Percentiles rank a stretch among this genome's conserved stretches.
These are phyloP conservation scores for Cyphellophora europaea DNA, from an alignment of 2,329 filamentous ascomycete genomes.

Conservation along the genomic window DNA sequence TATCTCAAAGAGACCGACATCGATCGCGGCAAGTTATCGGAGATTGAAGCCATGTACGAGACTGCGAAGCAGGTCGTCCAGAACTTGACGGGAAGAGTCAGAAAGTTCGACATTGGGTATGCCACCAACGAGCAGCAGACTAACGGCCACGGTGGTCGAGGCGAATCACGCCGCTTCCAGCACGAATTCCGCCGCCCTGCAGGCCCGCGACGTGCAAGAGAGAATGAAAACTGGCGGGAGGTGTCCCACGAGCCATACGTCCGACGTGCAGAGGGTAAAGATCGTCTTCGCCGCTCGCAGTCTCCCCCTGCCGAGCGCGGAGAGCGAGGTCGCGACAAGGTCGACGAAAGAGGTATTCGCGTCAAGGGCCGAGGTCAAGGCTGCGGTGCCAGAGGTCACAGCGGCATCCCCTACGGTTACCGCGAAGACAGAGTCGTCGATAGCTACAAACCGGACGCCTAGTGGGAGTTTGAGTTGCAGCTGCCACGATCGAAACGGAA, in stretches of 20 bases:
- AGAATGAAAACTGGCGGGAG: too few relatives aligned
- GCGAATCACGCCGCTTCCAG: neutral
- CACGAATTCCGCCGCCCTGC: neutral
- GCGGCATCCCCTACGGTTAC: slow-evolving; percentile 11
- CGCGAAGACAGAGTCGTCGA: slow-evolving; percentile 4
- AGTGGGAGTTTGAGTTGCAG: too few relatives aligned
- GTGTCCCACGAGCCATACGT: neutral
- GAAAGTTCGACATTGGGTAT: slow-evolving; percentile 26
- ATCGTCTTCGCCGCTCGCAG: neutral
- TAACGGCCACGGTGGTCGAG: neutral
- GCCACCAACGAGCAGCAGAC: neutral
- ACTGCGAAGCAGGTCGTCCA: slow-evolving; percentile 27
- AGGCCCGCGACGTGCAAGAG: too few relatives aligned
- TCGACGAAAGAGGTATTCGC: slow-evolving; percentile 1
- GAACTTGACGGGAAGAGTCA: slow-evolving; percentile 27
- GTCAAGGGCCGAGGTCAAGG: neutral
- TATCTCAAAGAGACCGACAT: slow-evolving; percentile 21
- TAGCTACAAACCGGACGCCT: slow-evolving; percentile 4
- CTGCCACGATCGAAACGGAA: too few relatives aligned
- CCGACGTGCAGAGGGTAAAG: neutral
- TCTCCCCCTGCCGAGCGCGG: neutral
- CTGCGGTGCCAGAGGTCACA: slow-evolving; percentile 10
- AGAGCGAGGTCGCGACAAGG: neutral
- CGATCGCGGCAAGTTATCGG: slow-evolving; percentile 22
- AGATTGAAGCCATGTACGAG: slow-evolving; percentile 25